phyloP scores from a whole-genome alignment of 2,329 filamentous ascomycete species.

The Aspergillus aculeatinus region DNA sequence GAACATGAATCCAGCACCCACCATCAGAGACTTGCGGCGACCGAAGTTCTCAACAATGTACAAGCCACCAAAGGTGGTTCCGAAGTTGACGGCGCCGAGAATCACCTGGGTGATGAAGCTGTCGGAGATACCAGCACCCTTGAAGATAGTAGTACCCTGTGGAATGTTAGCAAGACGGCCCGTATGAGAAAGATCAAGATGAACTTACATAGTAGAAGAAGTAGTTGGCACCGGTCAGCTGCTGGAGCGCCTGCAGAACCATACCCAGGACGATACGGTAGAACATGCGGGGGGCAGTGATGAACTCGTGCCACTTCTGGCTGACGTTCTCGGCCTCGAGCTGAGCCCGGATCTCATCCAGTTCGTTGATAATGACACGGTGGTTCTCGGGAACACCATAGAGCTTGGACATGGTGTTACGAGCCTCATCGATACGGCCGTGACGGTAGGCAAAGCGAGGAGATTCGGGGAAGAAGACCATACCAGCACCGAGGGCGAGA shows the following conservation, averaged over 20 bases:
- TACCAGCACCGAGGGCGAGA: constrained; percentile 55
- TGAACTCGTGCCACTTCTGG: constrained; percentile 42
- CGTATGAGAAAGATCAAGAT: neutral
- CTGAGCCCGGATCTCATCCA: constrained; percentile 58
- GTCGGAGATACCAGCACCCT: constrained; percentile 64
- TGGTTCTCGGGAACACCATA: constrained; percentile 58
- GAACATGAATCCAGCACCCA: constrained; percentile 66
- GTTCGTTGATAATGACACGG: constrained; percentile 52
- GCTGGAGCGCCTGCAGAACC: constrained; percentile 44
- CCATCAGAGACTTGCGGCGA: constrained; percentile 65
- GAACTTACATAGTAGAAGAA: constrained; percentile 55
- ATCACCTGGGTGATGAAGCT: constrained; percentile 65
- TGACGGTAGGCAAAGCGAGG: constrained; percentile 59
- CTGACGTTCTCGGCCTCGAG: constrained; percentile 52
- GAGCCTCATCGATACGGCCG: constrained; percentile 53
- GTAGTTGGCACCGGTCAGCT: constrained; percentile 48
- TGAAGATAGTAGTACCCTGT: constrained; percentile 52
- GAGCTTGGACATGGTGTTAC: constrained; percentile 53
- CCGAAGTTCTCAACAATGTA: constrained; percentile 69
- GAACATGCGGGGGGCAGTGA: constrained; percentile 48
- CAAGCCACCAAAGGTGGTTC: constrained; percentile 64
- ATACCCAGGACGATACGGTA: constrained; percentile 46
- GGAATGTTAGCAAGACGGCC: constrained; percentile 11
- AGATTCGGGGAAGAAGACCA: constrained; percentile 56
- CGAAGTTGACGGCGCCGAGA: constrained; percentile 66